These are phyloP conservation scores for Nyssa sinensis DNA, from an alignment of 148 eudicot genomes.

Conservation along the genomic window DNA sequence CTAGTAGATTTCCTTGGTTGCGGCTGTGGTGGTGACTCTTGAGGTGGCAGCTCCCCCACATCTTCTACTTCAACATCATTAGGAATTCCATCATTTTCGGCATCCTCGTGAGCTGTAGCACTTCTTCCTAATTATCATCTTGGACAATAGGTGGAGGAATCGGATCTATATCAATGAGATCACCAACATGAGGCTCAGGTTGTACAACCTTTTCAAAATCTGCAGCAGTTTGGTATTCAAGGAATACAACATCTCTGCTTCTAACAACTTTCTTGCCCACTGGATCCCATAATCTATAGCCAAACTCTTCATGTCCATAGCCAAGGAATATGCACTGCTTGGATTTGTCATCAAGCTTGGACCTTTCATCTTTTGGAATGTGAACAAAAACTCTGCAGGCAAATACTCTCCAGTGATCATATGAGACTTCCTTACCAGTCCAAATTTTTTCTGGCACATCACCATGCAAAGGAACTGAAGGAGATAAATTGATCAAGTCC, in stretches of 20 bases:
- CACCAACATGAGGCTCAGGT: neutral
- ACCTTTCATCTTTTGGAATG: slow-evolving; percentile 17
- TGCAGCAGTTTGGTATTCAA: neutral
- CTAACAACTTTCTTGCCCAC: neutral
- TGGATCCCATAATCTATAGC: neutral
- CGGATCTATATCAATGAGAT: neutral
- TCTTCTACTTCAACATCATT: neutral
- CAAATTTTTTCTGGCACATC: neutral
- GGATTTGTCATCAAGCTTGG: neutral
- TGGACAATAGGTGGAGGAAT: neutral
- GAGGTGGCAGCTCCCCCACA: neutral
- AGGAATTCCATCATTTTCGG: no score
- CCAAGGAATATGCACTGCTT: neutral
- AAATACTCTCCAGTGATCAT: slow-evolving; percentile 16
- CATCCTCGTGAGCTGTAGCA: neutral
- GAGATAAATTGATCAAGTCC: neutral
- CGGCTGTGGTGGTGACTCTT: neutral
- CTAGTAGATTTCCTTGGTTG: neutral
- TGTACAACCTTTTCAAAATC: neutral
- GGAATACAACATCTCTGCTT: neutral
- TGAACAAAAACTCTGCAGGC: slow-evolving; percentile 13
- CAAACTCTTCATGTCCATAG: neutral
- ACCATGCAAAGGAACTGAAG: neutral
- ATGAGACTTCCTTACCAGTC: neutral
- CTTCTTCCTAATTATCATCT: neutral